Conservation (phyloP, 305 asterid species). For the Plantago lanceolata region DNA sequence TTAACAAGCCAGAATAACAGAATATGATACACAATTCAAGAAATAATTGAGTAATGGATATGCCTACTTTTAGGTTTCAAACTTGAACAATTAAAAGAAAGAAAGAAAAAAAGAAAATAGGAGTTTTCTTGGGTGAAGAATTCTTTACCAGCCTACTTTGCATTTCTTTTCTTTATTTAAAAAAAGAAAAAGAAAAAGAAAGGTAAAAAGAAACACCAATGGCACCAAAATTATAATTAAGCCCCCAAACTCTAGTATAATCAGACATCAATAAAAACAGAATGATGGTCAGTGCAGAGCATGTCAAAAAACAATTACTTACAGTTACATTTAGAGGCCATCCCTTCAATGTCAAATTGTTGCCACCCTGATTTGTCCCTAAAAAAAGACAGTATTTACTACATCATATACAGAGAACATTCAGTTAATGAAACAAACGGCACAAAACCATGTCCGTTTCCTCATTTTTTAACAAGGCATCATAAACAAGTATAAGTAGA, state of each 20-base stretch:
- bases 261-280: too few relatives aligned
- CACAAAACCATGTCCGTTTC: conserved; percentile 8
- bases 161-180: too few relatives aligned
- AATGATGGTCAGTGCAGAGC: too few relatives aligned
- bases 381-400: conserved; percentile 27
- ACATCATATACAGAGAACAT: conserved; percentile 5
- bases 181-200: too few relatives aligned
- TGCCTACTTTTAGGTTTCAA: too few relatives aligned
- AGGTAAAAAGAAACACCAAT: too few relatives aligned
- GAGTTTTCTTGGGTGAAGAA: too few relatives aligned
- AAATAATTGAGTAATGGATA: neutral
- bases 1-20: conserved; percentile 11
- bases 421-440: neutral
- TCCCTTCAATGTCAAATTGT: conserved; percentile 90
- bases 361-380: conserved; percentile 94
- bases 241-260: too few relatives aligned
- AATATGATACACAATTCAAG: neutral
- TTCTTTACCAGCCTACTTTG: too few relatives aligned
- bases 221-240: too few relatives aligned
- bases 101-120: too few relatives aligned
- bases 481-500: conserved; percentile 2
- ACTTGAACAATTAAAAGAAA: neutral
- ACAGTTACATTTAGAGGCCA: conserved; percentile 82
- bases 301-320: neutral
- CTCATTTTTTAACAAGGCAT: neutral